Evolutionary conservation across 345 rosid species (phyloP), one percentile per base, ranked within the genome.

Genomic region (Eucalyptus pauciflora): DNA sequence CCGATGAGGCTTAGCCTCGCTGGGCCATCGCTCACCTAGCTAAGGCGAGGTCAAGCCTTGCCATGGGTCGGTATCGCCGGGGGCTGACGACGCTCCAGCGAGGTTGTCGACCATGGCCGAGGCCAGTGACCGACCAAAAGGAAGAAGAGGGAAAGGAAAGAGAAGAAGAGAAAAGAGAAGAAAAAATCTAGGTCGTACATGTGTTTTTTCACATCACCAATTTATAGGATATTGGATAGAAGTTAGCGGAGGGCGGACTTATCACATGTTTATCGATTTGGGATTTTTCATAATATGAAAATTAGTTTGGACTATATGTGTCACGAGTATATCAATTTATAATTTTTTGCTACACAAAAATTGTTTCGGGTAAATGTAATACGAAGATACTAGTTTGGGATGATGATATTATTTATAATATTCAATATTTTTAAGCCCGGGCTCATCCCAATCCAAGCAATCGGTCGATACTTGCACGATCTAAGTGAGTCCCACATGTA

Each of bases 101-200:
- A 50, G 52, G 52, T 50, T 0, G 7, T 16, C 8, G 6, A 3
- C 8, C 52, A 50, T 50, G 52, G 20, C 20, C 3, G 8, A 50
- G 20, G 18, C 7, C 20, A 3, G 6, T 0, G 7, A 50, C 0
- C 7, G 7, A 3, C 52, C 20, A 15, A 50, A 50, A 50, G 20
- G 52, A 50, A 50, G 52, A 50, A 15, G 52, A 16, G 15, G 52
- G 20, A 15, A 50, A 15, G 18, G 18, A 50, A 50, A 50, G 52
- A 50, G 18, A 50, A 50, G 52, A 50, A 50, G 17, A 50, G 14
- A 14, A 50, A 50, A 50, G 52, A 50, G 18, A 50, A 50, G 52
- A 50, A 50, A 50, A 15, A 50, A 58, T 60, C 33, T 60, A 60
- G 29, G 69, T 60, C 3, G 4, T 6, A 27, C 64, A 1, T 58